Base-by-base conservation (phyloP, 2,329 filamentous ascomycete species). In the Nakataea oryzae region DNA sequence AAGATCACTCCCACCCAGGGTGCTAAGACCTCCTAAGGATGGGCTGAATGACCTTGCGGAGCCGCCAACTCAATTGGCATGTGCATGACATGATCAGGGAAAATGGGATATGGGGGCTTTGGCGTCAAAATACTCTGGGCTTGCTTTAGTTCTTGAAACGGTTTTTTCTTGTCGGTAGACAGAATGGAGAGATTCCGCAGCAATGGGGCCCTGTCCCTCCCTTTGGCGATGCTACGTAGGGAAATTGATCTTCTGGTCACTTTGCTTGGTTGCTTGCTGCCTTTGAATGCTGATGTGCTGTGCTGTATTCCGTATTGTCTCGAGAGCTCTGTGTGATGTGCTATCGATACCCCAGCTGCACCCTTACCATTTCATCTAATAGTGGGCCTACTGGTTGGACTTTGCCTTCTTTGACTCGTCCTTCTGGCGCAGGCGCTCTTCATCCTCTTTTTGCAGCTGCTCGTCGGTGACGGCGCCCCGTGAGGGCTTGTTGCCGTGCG, bases 1-100 rank as follows among this genome's bases (percentile, higher is more conserved):
- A 99, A 99, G 90, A 88, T 99, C 78, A 89, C 88, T 79, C 92
- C 93, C 70, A 89, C 89, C 76, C 87, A 91, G 81, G 82, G 83
- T 71, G 83, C 85, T 74, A 91, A 90, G 83, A 81, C 82, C 73
- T 73, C 79, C 61, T 59, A 59, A 27, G 30, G 58, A 27, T 4
- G 58, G 58, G n/a, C 50, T 50, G 34, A 59, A 54, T 17, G 34
- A 54, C 32, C 27, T 54, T 12, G 32, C 32, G 30, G 58, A 59
- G 47, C 41, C 41, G 32, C 30, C 27, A 34, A 47, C 32, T 34
- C 58, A 34, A 59, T 59, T 59, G 21, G 41, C 41, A 50, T 50
- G 41, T 50, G 47, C 27, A 41, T 27, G 58, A 47, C 34, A 54
- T 59, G 58, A 59, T 41, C 26, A 47, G 58, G 58, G 24, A 59